phyloP scores from a whole-genome alignment of 179 eudicot species.

The Pouteria campechiana region DNA sequence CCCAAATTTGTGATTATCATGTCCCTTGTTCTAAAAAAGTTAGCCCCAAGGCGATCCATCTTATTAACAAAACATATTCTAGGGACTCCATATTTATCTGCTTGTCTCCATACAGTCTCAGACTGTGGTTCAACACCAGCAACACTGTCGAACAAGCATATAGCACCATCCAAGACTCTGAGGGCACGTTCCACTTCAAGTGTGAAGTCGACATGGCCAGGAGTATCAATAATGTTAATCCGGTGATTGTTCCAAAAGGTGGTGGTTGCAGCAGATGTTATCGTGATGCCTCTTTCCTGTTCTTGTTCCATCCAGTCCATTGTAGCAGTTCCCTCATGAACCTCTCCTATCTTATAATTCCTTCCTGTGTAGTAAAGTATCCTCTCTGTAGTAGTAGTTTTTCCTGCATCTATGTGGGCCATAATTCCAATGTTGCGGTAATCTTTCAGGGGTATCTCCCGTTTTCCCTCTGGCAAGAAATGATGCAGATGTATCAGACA shows the following conservation, averaged over 20 bases:
- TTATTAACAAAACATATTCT: conserved; percentile 93
- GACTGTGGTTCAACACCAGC: conserved; percentile 99
- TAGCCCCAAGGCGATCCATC: conserved; percentile 98
- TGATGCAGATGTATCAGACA: background rate
- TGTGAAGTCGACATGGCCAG: conserved; percentile 98
- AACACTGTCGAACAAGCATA: conserved; percentile 96
- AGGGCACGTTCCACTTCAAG: conserved; percentile 98
- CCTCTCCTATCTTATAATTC: conserved; percentile 96
- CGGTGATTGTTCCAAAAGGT: conserved; percentile 91
- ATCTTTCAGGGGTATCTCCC: conserved; percentile 59
- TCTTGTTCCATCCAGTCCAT: conserved; percentile 99
- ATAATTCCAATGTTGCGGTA: conserved; percentile 96
- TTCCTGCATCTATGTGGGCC: conserved; percentile 99
- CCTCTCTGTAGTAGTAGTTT: conserved; percentile 95
- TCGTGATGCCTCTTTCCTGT: conserved; percentile 96
- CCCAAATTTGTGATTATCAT: conserved; percentile 92
- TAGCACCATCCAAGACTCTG: conserved; percentile 94
- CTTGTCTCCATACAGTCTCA: conserved; percentile 98
- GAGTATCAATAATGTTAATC: conserved; percentile 94
- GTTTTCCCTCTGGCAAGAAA: conserved; percentile 41
- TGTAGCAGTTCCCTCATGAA: conserved; percentile 97
- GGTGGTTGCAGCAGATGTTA: conserved; percentile 98
- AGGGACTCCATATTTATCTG: conserved; percentile 95
- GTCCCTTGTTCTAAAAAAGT: conserved; percentile 85
- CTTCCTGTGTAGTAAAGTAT: conserved; percentile 84